These are phyloP conservation scores for Collybia mongolica DNA, from an alignment of 768 basidiomycete genomes.

Conservation along the genomic window DNA sequence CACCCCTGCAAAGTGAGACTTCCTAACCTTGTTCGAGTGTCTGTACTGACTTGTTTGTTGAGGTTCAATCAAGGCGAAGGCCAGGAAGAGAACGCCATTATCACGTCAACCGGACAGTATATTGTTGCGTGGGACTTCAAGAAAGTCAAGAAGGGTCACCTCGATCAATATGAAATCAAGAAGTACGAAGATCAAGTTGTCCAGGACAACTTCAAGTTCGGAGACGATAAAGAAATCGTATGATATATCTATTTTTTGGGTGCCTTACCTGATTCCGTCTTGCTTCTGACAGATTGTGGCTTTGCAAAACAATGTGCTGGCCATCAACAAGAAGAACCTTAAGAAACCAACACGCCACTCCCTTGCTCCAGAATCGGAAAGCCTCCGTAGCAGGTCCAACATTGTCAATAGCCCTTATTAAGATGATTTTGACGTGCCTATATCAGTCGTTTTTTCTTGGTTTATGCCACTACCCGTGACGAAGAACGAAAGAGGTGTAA, in stretches of 20 bases:
- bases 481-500: slow-evolving; percentile 13
- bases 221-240: slow-evolving; percentile 95
- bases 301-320: slow-evolving; percentile 88
- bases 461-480: background rate
- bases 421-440: slow-evolving; percentile 1
- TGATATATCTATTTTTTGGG: slow-evolving; percentile 22
- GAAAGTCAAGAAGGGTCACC: slow-evolving; percentile 89
- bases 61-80: slow-evolving; percentile 94
- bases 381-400: slow-evolving; percentile 48
- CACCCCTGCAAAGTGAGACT: slow-evolving; percentile 82
- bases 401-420: slow-evolving; percentile 73
- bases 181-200: slow-evolving; percentile 93
- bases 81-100: slow-evolving; percentile 90
- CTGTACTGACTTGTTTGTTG: slow-evolving; percentile 4
- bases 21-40: slow-evolving; percentile 3
- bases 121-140: slow-evolving; percentile 97
- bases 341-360: slow-evolving; percentile 80
- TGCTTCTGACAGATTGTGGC: slow-evolving; percentile 78
- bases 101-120: slow-evolving; percentile 90
- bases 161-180: slow-evolving; percentile 95
- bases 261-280: slow-evolving; percentile 4
- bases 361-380: slow-evolving; percentile 42
- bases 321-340: slow-evolving; percentile 91
- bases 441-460: slow-evolving; percentile 3
- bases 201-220: slow-evolving; percentile 97